Percentiles rank a stretch among this genome's conserved stretches.
phyloP scores from a whole-genome alignment of 2,329 filamentous ascomycete genomes.

The Clonostachys rosea region DNA sequence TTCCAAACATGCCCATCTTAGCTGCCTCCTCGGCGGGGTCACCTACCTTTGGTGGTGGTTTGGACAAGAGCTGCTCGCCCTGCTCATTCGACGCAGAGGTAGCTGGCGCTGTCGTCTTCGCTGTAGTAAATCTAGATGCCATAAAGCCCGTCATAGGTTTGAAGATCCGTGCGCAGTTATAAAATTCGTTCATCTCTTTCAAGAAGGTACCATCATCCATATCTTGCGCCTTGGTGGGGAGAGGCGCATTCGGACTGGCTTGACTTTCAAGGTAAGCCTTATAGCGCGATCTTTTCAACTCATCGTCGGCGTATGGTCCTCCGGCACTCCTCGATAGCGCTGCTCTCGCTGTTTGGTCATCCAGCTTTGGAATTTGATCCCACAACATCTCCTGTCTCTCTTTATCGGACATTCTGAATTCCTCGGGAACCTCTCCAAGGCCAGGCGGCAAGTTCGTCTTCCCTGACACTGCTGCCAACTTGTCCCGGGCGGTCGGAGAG shows the following conservation, averaged over 20 bases:
- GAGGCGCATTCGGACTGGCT: conserved; percentile 34
- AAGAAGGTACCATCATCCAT: conserved; percentile 68
- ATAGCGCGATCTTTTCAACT: conserved; percentile 76
- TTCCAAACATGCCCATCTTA: conserved; percentile 86
- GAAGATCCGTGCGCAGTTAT: conserved; percentile 65
- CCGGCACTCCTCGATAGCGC: conserved; percentile 61
- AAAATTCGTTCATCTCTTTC: conserved; percentile 75
- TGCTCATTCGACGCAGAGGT: conserved; percentile 9
- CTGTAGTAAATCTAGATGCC: conserved; percentile 87
- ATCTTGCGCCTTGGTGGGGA: conserved; percentile 38
- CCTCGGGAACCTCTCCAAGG: conserved; percentile 66
- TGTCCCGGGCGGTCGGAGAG: conserved; percentile 70
- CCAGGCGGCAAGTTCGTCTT: conserved; percentile 74
- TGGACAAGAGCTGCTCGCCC: conserved; percentile 16
- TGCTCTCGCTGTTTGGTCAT: conserved; percentile 62
- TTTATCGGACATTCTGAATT: conserved; percentile 57
- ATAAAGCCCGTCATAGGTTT: conserved; percentile 88
- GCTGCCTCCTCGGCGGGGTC: conserved; percentile 86
- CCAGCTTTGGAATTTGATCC: conserved; percentile 57
- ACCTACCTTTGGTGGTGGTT: conserved; percentile 22
- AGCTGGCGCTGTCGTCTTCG: conserved; percentile 33
- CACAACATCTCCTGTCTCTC: conserved; percentile 56
- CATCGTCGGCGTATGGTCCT: conserved; percentile 79
- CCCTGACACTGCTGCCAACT: conserved; percentile 71
- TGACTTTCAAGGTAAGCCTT: conserved; percentile 74